Evolutionary conservation across 2,329 filamentous ascomycete genomes (phyloP).

Genomic region (Biscogniauxia mediterranea): DNA sequence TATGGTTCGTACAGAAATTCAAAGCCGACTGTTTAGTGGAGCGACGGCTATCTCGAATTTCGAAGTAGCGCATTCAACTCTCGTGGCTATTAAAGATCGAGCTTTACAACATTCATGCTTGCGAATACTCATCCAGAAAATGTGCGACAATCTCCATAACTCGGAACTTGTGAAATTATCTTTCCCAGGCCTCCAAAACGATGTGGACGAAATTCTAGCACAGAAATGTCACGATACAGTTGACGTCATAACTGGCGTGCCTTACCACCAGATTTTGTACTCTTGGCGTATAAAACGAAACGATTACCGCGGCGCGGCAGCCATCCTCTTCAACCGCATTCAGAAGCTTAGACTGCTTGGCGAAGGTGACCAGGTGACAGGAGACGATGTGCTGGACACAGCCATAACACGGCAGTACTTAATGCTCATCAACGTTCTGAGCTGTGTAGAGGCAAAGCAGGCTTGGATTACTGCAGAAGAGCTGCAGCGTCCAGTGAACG

Average conservation of each 20-base stretch:
- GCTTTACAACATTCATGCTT: slow-evolving; percentile 72
- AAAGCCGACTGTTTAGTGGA: slow-evolving; percentile 80
- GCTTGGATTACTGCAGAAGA: slow-evolving; percentile 71
- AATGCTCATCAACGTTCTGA: slow-evolving; percentile 89
- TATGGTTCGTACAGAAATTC: slow-evolving; percentile 64
- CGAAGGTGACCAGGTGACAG: slow-evolving; percentile 54
- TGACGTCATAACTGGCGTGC: slow-evolving; percentile 62
- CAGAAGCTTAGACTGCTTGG: slow-evolving; percentile 59
- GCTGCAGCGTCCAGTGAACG: slow-evolving; percentile 19
- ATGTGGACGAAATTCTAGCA: slow-evolving; percentile 75
- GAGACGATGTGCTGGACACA: slow-evolving; percentile 59
- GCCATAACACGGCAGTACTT: slow-evolving; percentile 74
- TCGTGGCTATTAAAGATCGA: slow-evolving; percentile 69
- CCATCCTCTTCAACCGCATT: slow-evolving; percentile 61
- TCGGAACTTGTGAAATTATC: slow-evolving; percentile 72
- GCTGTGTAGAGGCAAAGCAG: slow-evolving; percentile 75
- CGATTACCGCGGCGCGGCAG: slow-evolving; percentile 79
- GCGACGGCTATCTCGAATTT: slow-evolving; percentile 78
- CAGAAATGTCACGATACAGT: slow-evolving; percentile 68
- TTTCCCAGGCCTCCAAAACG: slow-evolving; percentile 72
- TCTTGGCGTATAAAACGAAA: slow-evolving; percentile 81
- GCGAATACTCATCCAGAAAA: slow-evolving; percentile 64
- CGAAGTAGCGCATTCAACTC: slow-evolving; percentile 75
- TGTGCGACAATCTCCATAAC: slow-evolving; percentile 66
- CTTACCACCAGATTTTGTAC: slow-evolving; percentile 88